A percentile compares a stretch with the other conserved stretches of the same genome.
phyloP scores from a whole-genome alignment of 352 stramenopile genomes.

The Globisporangium paroecandrum region DNA sequence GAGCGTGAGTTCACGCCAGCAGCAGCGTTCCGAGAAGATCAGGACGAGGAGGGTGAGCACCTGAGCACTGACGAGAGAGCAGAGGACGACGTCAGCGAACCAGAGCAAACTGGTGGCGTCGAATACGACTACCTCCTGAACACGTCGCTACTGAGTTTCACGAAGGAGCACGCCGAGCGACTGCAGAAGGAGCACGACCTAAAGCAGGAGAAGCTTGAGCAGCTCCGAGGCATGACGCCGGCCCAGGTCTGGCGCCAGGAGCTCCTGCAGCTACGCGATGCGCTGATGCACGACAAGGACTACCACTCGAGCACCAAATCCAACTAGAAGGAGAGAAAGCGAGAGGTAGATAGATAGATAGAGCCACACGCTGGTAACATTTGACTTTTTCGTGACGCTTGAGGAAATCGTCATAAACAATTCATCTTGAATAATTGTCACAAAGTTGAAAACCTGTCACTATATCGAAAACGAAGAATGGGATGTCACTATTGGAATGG shows the following conservation, averaged over 20 bases:
- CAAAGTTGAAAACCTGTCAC: slow-evolving; percentile 1
- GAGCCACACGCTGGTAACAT: too few species aligned
- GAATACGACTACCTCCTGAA: slow-evolving; percentile 98
- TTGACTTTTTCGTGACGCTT: too few species aligned
- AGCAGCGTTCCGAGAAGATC: slow-evolving; percentile 34
- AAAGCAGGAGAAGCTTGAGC: slow-evolving; percentile 87
- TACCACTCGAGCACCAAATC: slow-evolving; percentile 28
- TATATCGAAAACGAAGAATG: background rate
- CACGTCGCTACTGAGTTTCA: slow-evolving; percentile 98
- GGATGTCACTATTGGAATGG: slow-evolving; percentile 2
- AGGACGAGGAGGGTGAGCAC: background rate
- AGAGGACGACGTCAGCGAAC: slow-evolving; percentile 21
- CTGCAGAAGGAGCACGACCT: slow-evolving; percentile 88
- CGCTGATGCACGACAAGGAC: slow-evolving; percentile 66
- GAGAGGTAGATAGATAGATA: slow-evolving; percentile 1
- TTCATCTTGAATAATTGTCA: background rate
- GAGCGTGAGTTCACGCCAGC: slow-evolving; percentile 44
- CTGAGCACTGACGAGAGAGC: slow-evolving; percentile 5
- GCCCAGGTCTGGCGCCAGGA: slow-evolving; percentile 87
- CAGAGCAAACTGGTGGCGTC: slow-evolving; percentile 21
- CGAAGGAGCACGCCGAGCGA: slow-evolving; percentile 92
- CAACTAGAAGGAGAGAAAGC: slow-evolving; percentile 9
- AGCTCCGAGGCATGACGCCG: slow-evolving; percentile 81
- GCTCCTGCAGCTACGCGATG: slow-evolving; percentile 47
- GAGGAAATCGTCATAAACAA: too few species aligned